Percentiles rank a stretch among this genome's conserved stretches.
These are phyloP conservation scores for Aspergillus indologenus DNA, from an alignment of 495 filamentous ascomycete genomes.

Conservation along the genomic window DNA sequence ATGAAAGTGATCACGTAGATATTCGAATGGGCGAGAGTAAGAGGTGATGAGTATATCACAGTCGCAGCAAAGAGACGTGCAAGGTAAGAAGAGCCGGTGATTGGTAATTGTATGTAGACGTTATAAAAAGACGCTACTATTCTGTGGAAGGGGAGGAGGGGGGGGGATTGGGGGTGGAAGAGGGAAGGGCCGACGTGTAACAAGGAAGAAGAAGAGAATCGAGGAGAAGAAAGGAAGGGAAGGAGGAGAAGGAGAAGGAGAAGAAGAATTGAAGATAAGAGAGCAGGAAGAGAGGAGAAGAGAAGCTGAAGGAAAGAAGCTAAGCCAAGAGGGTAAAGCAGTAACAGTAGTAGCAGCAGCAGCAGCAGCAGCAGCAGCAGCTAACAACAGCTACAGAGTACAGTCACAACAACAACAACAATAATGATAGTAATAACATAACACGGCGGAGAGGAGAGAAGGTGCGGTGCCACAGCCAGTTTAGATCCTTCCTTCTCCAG, in stretches of 20 bases:
- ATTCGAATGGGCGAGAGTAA: slow-evolving; percentile 1
- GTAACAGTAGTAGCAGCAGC: slow-evolving; percentile 3
- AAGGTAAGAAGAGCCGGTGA: slow-evolving; percentile 10
- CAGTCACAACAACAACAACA: background rate
- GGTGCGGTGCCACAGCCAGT: too few species aligned
- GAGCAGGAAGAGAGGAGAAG: slow-evolving; percentile 12
- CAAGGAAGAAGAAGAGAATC: too few species aligned
- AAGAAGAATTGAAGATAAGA: slow-evolving; percentile 16
- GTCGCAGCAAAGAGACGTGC: background rate
- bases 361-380: background rate
- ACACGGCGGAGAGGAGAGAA: too few species aligned
- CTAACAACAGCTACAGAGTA: background rate
- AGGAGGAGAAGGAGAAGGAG: slow-evolving; percentile 19
- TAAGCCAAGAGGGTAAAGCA: slow-evolving; percentile 3
- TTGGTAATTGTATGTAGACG: too few species aligned
- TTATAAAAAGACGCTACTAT: slow-evolving; percentile 1
- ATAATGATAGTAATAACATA: too few species aligned
- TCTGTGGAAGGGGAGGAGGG: slow-evolving; percentile 6
- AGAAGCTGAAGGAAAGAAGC: slow-evolving; percentile 8
- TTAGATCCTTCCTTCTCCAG: too few species aligned
- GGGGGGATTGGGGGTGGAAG: slow-evolving; percentile 4
- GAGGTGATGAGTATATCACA: slow-evolving; percentile 3
- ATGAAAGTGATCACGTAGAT: slow-evolving; percentile 8
- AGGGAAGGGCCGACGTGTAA: slow-evolving; percentile 15
- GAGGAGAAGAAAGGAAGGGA: slow-evolving; percentile 22